Percentiles rank a stretch among this genome's conserved stretches.
Conservation (phyloP, 768 basidiomycete species). For the Amanita exitialis region DNA sequence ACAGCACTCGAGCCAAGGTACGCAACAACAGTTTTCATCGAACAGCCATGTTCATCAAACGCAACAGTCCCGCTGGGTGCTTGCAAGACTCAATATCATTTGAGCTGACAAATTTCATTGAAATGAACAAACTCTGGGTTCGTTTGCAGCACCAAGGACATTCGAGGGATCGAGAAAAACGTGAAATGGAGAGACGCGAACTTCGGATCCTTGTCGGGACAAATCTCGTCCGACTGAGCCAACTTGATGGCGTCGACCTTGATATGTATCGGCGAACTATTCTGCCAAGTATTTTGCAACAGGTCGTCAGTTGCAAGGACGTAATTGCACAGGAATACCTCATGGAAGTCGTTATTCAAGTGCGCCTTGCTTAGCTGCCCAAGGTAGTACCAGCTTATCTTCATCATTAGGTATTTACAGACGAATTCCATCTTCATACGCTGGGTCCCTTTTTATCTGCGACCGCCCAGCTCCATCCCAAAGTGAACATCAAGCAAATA, state of each 20-base stretch:
- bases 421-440: slow-evolving; percentile 95
- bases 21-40: slow-evolving; percentile 13
- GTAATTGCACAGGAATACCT: slow-evolving; percentile 98
- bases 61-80: slow-evolving; percentile 71
- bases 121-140: slow-evolving; percentile 99
- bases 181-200: slow-evolving; percentile 92
- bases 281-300: slow-evolving; percentile 88
- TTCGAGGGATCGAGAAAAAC: slow-evolving; percentile 93
- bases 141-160: slow-evolving; percentile 97
- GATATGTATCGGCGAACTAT: slow-evolving; percentile 83
- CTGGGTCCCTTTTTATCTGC: slow-evolving; percentile 95
- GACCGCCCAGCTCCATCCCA: slow-evolving; percentile 92
- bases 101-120: slow-evolving; percentile 96
- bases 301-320: slow-evolving; percentile 97
- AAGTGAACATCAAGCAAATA: slow-evolving; percentile 97
- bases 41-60: slow-evolving; percentile 1
- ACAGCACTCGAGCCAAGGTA: slow-evolving; percentile 79
- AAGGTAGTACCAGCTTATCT: background rate
- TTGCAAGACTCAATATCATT: slow-evolving; percentile 93
- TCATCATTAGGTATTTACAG: slow-evolving; percentile 78
- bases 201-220: slow-evolving; percentile 95
- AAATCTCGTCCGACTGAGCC: slow-evolving; percentile 90
- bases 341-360: slow-evolving; percentile 99
- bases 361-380: slow-evolving; percentile 19
- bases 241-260: slow-evolving; percentile 93